Conservation (phyloP, 2,329 filamentous ascomycete genomes). For the Fusarium foetens region DNA sequence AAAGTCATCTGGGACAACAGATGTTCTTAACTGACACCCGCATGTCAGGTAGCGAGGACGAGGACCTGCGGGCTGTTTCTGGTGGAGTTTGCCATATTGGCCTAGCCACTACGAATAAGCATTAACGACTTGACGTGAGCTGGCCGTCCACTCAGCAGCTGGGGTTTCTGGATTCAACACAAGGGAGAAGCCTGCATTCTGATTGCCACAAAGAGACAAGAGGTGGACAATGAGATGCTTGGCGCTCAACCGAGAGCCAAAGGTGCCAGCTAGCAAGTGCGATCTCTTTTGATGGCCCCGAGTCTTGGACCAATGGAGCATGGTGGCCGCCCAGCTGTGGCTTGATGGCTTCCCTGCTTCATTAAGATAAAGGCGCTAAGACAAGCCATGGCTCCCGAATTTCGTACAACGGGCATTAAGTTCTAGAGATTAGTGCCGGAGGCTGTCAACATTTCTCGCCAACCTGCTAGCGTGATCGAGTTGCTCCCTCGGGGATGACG, state of each 20-base stretch:
- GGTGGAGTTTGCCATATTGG: conserved; percentile 28
- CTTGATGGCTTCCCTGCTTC: conserved; percentile 13
- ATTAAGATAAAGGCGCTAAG: conserved; percentile 21
- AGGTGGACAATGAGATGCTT: conserved; percentile 18
- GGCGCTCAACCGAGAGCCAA: conserved; percentile 16
- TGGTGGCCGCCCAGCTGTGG: conserved; percentile 18
- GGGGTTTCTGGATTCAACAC: conserved; percentile 11
- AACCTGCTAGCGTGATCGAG: conserved; percentile 14
- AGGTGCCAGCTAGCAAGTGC: conserved; percentile 9
- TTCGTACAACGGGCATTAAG: conserved; percentile 27
- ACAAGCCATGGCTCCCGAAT: conserved; percentile 26
- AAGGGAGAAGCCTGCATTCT: conserved; percentile 28
- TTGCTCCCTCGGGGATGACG: conserved; percentile 21
- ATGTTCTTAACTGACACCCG: conserved; percentile 36
- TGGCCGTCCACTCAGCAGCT: conserved; percentile 17
- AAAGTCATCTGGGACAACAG: conserved; percentile 15
- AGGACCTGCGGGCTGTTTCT: conserved; percentile 14
- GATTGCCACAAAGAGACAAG: conserved; percentile 25
- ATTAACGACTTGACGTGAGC: conserved; percentile 12
- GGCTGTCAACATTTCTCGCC: conserved; percentile 31
- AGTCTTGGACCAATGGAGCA: conserved; percentile 27
- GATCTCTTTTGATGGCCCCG: conserved; percentile 14
- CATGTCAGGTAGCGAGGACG: conserved; percentile 5
- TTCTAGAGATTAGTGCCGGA: conserved; percentile 17
- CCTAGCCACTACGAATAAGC: conserved; percentile 11